phyloP scores from a whole-genome alignment of 2,329 filamentous ascomycete species.

The Akanthomyces lecanii region DNA sequence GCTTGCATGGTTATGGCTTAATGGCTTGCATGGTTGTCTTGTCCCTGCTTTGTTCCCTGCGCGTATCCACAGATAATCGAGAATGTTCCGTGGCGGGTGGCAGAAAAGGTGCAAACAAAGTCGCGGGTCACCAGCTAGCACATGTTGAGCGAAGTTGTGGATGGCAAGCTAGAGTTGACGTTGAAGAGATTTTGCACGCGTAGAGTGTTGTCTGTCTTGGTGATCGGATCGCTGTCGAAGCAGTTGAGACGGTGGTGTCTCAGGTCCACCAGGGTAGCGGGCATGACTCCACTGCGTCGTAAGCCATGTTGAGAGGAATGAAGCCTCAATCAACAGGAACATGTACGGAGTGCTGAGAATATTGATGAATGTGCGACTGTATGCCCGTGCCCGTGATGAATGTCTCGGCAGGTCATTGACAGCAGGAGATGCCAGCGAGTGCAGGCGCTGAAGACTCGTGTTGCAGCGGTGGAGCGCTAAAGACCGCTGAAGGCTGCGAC shows the following conservation, averaged over 20 bases:
- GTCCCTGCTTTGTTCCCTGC: background rate
- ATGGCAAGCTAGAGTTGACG: background rate
- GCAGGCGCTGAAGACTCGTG: no score
- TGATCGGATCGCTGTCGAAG: background rate
- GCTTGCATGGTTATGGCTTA: background rate
- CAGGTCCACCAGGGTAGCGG: conserved; percentile 4
- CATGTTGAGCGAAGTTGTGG: background rate
- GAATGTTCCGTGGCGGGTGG: no score
- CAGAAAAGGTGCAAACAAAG: no score
- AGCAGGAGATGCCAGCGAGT: no score
- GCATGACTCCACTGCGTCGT: conserved; percentile 8
- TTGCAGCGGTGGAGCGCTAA: no score
- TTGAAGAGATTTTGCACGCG: background rate
- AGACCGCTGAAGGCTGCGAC: no score
- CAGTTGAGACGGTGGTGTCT: conserved; percentile 9
- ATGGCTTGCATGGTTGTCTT: background rate
- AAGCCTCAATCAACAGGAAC: background rate
- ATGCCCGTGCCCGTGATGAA: no score
- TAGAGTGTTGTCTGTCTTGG: no score
- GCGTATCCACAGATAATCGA: background rate
- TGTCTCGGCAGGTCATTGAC: no score
- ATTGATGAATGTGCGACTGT: no score
- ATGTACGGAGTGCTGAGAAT: no score
- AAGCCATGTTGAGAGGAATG: background rate
- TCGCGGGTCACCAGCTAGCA: no score